Conservation (phyloP, 2,329 filamentous ascomycete species). For the Alternaria sp. region DNA sequence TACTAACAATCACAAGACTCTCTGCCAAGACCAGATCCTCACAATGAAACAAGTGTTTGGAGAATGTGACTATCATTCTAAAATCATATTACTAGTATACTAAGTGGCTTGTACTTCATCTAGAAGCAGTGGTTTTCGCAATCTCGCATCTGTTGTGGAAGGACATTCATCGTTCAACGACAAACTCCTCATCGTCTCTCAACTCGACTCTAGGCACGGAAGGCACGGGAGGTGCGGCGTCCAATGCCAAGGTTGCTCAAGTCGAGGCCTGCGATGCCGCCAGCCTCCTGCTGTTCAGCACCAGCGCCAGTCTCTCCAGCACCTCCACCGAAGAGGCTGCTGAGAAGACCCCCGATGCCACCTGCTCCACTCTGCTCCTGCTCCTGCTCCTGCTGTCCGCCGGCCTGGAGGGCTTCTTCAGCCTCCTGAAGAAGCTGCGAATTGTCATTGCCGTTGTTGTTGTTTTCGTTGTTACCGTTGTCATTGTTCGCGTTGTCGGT, state of each 20-base stretch:
- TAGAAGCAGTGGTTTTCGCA: not conserved
- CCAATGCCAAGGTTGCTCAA: conserved; percentile 17
- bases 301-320: conserved; percentile 10
- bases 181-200: not conserved
- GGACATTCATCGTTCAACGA: conserved; percentile 1
- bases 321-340: conserved; percentile 6
- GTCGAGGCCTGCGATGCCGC: conserved; percentile 13
- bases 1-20: not conserved
- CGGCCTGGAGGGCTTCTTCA: conserved; percentile 19
- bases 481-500: conserved; percentile 3
- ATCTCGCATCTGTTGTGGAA: not conserved
- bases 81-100: conserved; percentile 1
- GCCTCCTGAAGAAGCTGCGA: conserved; percentile 15
- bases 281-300: conserved; percentile 10
- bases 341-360: conserved; percentile 5
- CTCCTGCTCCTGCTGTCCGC: conserved; percentile 19
- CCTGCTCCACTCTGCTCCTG: conserved; percentile 6
- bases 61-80: not conserved
- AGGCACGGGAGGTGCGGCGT: conserved; percentile 23
- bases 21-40: not conserved
- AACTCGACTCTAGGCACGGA: not conserved
- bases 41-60: not conserved
- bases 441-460: conserved; percentile 22
- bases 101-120: conserved; percentile 1
- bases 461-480: conserved; percentile 1